Base-by-base conservation (phyloP, 2,329 filamentous ascomycete genomes). In the Sphaceloma murrayae region DNA sequence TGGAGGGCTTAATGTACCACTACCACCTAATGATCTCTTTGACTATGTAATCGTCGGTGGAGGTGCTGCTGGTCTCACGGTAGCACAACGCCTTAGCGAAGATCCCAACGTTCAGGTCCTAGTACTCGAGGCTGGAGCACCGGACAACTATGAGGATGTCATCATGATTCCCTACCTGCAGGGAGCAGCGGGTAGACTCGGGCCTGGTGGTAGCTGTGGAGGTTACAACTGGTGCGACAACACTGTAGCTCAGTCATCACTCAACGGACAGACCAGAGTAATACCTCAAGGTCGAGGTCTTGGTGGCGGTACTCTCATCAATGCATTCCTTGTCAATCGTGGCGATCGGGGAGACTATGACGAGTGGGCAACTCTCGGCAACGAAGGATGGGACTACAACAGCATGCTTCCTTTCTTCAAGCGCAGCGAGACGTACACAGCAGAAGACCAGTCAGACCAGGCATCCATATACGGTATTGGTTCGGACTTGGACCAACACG, bases 331-430 rank as follows among this genome's bases (percentile, higher is more conserved):
- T 51, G 51, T 48, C 33, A 56, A 56, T 44, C 65, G 69, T 18
- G 70, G 65, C 4, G 64, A 62, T 34, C 60, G 53, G 24, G 62
- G 62, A 27, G 72, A 76, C 31, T 72, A 74, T 34, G 69, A 80
- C 56, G 67, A 66, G 0, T 80, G 75, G 76, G 69, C 68, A 33
- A 58, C 63, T 21, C 58, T 80, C 5, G 76, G 75, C 0, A 79
- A 78, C 49, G 44, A 51, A 1, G 76, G 74, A 2, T 80, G 77
- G 77, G 63, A 66, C 1, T 80, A 73, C 72, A 60, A 72, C 24
- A 63, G 62, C 5, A 50, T 73, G 26, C 54, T 60, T 7, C 57
- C 56, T 14, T 62, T 62, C 52, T 63, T 65, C 52, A 56, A 54
- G 49, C 45, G 22, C 19, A 52, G 46, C 43, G 54, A 64, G 49